phyloP scores from a whole-genome alignment of 805 yeast species.

The Yarrowia sp. region DNA sequence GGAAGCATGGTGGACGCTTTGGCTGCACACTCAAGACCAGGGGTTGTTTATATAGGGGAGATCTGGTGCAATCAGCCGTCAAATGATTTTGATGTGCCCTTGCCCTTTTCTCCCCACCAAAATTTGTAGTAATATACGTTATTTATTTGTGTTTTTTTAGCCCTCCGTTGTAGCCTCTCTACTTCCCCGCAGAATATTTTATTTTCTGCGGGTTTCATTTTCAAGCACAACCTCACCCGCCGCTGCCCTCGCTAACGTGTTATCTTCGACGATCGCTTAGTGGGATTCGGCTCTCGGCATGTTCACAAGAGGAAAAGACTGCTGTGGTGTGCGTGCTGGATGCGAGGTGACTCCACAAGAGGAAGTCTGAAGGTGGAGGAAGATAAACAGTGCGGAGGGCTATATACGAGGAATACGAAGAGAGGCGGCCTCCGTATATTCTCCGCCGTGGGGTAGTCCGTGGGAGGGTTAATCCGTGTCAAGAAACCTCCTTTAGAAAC shows the following conservation, averaged over 20 bases:
- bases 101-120: too few relatives aligned
- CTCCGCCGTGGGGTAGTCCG: background rate
- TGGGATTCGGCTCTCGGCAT: conserved; percentile 29
- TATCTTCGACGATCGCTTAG: conserved; percentile 16
- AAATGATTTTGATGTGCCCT: too few relatives aligned
- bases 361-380: conserved; percentile 22
- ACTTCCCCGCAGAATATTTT: background rate
- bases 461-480: background rate
- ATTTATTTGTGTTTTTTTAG: background rate
- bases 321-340: conserved; percentile 4
- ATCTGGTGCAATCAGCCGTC: too few relatives aligned
- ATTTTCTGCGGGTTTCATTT: background rate
- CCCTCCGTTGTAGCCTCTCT: too few relatives aligned
- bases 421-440: background rate
- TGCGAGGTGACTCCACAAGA: conserved; percentile 35
- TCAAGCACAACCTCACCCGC: background rate
- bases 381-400: conserved; percentile 9
- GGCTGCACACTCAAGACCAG: background rate
- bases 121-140: conserved; percentile 41
- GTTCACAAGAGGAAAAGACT: background rate
- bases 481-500: background rate
- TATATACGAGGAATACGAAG: conserved; percentile 19
- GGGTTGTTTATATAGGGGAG: conserved; percentile 2
- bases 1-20: background rate
- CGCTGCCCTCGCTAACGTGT: background rate